Base-by-base conservation (phyloP, 1,139 yeast species). In the Wickerhamomyces sp. region DNA sequence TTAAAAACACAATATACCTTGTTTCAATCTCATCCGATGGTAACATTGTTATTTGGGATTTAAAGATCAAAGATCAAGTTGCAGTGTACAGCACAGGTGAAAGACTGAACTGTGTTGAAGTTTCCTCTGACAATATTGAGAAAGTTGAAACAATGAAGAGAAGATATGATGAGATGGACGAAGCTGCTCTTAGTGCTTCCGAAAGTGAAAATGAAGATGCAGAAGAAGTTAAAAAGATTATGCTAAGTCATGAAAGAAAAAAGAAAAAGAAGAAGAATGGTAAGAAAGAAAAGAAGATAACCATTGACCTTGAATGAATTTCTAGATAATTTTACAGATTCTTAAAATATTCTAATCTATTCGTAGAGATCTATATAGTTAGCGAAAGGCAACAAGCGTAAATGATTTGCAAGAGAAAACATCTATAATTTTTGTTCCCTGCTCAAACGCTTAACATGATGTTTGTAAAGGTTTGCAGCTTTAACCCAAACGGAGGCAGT, bases 51-150 rank as follows among this genome's bases (percentile, higher is more conserved):
- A 81, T 92, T 3, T 92, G 97, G 96, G 85, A 89, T 56, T 65
- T 90, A 55, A 54, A 65, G 4, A 55, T 67, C 1, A 72, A 73
- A 51, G 95, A 86, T 52, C 96, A 89, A 61, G 73, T 88, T 18
- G 97, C 97, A 0, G 94, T 88, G 2, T 90, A 89, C 60, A 88
- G 82, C 49, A 77, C 94, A 20, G 95, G 95, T n/a, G 97, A 92
- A 63, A 74, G 98, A 56, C 73, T 92, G 47, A 92, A 88, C 60
- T 90, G 96, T 65, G 81, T 89, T 15, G 76, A 81, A 13, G 75
- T 85, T 21, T 81, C 92, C 36, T 76, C 86, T 21, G 98, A 92
- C 56, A 63, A 71, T 15, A 74, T 92, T 35, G 98, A 92, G 59
- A 81, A 82, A 59, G 61, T 73, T 24, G 78, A 71, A 9, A 76